Base-by-base conservation (phyloP, 2,329 filamentous ascomycete genomes). In the Coniosporium tulheliwenetii region DNA sequence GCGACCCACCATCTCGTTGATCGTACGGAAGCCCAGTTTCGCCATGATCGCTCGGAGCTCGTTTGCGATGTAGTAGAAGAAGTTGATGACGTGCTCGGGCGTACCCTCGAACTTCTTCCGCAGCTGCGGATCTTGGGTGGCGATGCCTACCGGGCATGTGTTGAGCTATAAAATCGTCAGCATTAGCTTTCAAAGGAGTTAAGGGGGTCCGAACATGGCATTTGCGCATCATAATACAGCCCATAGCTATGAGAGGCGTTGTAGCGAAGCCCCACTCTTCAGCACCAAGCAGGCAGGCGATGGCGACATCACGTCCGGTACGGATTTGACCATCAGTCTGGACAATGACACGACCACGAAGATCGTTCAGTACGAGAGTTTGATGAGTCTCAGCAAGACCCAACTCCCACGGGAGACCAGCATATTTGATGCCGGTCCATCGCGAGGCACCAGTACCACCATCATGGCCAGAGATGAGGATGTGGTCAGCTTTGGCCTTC, bases 391-490 rank as follows among this genome's bases (percentile, higher is more conserved):
- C 89, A 5, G 89, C 89, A 52, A 96, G 81, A 74, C 89, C 89
- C 50, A 96, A 61, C 62, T 96, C 89, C 87, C 87, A 96, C 19
- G 89, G 89, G 31, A 95, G 77, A 73, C 89, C 89, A 39, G 87
- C 89, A 60, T 95, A 94, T 64, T 95, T 95, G 77, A 94, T 95
- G 70, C 89, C 89, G 55, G 89, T 96, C 89, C 89, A 96, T 61
- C 89, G 73, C 39, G 87, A 95, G 45, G 89, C 89, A 70, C 89
- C 89, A 45, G 89, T 96, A 61, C 89, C 89, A 70, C 89, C 89
- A 56, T 96, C 89, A 57, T 96, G 89, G 50, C 89, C 89, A 47
- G 89, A 94, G 54, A 96, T 95, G 54, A 96, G 65, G 48, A 96
- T 94, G 64, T 96, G 87, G 54, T 95, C 87, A 45, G 87, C 86